A percentile compares a stretch with the other conserved stretches of the same genome.
Evolutionary conservation across 2,329 filamentous ascomycete species (phyloP).

Genomic region (Fusarium irregulare): DNA sequence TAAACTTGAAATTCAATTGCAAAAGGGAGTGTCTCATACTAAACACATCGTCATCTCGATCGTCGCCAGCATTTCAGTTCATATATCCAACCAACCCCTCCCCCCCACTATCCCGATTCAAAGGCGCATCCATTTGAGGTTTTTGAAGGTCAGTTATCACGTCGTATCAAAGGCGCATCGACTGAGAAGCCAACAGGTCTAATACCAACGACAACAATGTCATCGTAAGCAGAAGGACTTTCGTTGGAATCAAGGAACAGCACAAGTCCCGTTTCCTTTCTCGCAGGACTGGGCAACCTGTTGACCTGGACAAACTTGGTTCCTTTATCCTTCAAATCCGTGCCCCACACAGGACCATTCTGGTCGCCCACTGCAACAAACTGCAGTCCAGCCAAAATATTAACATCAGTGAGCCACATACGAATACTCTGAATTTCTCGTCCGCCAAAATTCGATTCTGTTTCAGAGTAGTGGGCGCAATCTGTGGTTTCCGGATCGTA

Average conservation of each 20-base stretch:
- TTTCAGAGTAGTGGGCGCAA: neutral
- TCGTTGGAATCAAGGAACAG: neutral
- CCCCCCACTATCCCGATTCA: too few relatives aligned
- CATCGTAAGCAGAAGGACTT: neutral
- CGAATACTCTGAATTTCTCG: neutral
- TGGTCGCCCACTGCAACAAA: neutral
- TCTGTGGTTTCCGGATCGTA: neutral
- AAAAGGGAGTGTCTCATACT: neutral
- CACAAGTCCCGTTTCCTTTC: neutral
- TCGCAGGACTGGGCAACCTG: neutral
- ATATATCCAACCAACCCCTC: too few relatives aligned
- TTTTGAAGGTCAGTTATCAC: too few relatives aligned
- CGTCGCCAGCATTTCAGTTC: too few relatives aligned
- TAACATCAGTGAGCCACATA: neutral
- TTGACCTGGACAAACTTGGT: neutral
- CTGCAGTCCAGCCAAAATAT: neutral
- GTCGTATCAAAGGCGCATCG: too few relatives aligned
- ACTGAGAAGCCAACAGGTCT: neutral
- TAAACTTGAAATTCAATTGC: neutral
- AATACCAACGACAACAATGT: neutral
- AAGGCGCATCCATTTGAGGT: too few relatives aligned
- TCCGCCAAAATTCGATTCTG: neutral
- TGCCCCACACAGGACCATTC: neutral
- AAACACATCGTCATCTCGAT: neutral
- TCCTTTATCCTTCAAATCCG: neutral